Percentiles rank a stretch among this genome's conserved stretches.
These are phyloP conservation scores for Diaporthe vaccinii DNA, from an alignment of 2,329 filamentous ascomycete genomes.

Conservation along the genomic window DNA sequence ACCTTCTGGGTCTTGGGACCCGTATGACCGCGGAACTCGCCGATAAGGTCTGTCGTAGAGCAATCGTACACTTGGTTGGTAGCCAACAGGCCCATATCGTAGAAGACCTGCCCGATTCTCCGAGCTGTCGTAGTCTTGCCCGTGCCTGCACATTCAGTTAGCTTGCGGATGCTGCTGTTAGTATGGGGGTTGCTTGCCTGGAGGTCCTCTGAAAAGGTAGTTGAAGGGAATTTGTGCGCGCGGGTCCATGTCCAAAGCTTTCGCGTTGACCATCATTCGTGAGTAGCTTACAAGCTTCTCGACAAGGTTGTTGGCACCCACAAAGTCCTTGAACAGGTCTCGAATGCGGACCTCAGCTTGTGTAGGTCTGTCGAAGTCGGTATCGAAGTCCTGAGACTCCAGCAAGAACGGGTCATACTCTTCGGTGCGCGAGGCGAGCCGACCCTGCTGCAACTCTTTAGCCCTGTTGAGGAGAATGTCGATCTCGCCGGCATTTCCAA, in stretches of 20 bases:
- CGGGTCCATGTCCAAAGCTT: slow-evolving; percentile 65
- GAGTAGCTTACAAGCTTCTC: slow-evolving; percentile 68
- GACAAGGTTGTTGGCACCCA: slow-evolving; percentile 71
- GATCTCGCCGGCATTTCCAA: slow-evolving; percentile 81
- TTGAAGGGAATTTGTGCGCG: slow-evolving; percentile 73
- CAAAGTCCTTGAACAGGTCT: slow-evolving; percentile 68
- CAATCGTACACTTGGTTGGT: slow-evolving; percentile 72
- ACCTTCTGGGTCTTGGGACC: slow-evolving; percentile 73
- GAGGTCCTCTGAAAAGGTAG: slow-evolving; percentile 76
- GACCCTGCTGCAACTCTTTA: slow-evolving; percentile 57
- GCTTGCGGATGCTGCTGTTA: not conserved
- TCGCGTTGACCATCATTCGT: slow-evolving; percentile 63
- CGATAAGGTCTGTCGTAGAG: slow-evolving; percentile 78
- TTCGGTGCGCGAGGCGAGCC: slow-evolving; percentile 42
- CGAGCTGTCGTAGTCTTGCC: slow-evolving; percentile 80
- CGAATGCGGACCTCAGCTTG: slow-evolving; percentile 61
- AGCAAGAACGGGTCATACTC: slow-evolving; percentile 47
- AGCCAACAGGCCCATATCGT: slow-evolving; percentile 78
- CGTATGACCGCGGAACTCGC: slow-evolving; percentile 77
- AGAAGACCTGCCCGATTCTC: slow-evolving; percentile 74
- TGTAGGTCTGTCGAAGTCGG: slow-evolving; percentile 67
- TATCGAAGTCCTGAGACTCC: slow-evolving; percentile 65
- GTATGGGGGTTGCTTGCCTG: slow-evolving; percentile 54
- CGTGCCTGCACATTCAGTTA: not conserved
- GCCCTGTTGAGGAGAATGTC: slow-evolving; percentile 74